Evolutionary conservation across 495 filamentous ascomycete species (phyloP).

Genomic region (Parmelia sp.): DNA sequence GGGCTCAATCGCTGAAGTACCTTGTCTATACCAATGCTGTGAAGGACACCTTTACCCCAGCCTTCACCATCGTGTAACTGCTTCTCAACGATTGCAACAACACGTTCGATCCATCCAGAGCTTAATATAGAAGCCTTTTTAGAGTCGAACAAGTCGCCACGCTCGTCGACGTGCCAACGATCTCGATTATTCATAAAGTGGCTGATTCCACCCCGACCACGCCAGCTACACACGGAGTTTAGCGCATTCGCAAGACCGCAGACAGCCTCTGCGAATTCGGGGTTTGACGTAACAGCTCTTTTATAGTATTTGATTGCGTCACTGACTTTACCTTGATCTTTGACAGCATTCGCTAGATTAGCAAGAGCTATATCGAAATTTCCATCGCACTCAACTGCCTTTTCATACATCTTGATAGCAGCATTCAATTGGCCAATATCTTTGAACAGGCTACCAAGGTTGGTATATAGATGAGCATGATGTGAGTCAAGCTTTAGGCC

Average conservation of each 20-base stretch:
- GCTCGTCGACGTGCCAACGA: slow-evolving; percentile 89
- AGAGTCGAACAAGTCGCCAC: slow-evolving; percentile 76
- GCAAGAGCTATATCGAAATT: slow-evolving; percentile 96
- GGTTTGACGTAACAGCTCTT: slow-evolving; percentile 82
- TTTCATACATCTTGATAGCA: slow-evolving; percentile 96
- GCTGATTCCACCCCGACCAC: slow-evolving; percentile 77
- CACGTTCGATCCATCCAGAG: slow-evolving; percentile 85
- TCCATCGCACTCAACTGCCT: slow-evolving; percentile 82
- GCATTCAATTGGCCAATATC: slow-evolving; percentile 89
- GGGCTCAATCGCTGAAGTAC: slow-evolving; percentile 43
- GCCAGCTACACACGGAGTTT: slow-evolving; percentile 96
- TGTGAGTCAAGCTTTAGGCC: slow-evolving; percentile 73
- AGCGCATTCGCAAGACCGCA: slow-evolving; percentile 94
- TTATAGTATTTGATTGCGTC: slow-evolving; percentile 92
- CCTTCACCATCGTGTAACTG: slow-evolving; percentile 80
- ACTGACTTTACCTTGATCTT: slow-evolving; percentile 86
- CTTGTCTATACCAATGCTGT: slow-evolving; percentile 46
- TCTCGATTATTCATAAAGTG: slow-evolving; percentile 67
- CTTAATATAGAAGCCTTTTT: slow-evolving; percentile 48
- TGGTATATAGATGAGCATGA: slow-evolving; percentile 98
- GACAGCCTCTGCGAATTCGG: slow-evolving; percentile 94
- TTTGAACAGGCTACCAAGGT: slow-evolving; percentile 90
- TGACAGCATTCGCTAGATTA: slow-evolving; percentile 96
- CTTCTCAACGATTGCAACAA: slow-evolving; percentile 90
- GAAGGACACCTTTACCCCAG: slow-evolving; percentile 77